phyloP scores from a whole-genome alignment of 2,329 filamentous ascomycete species.

The Cladosporium sp. region DNA sequence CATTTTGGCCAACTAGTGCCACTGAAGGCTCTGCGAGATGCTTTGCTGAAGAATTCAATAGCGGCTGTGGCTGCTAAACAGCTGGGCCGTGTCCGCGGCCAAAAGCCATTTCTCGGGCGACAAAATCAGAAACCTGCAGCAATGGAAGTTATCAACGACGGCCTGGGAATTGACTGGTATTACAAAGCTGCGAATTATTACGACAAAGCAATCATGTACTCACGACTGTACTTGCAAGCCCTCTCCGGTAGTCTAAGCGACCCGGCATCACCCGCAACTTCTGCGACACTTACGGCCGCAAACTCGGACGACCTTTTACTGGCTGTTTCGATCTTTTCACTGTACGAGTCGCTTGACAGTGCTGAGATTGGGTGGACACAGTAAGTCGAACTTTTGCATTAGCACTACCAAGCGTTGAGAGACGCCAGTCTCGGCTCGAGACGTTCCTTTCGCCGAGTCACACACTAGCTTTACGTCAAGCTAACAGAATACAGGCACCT shows the following conservation, averaged over 20 bases:
- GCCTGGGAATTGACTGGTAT: constrained; percentile 48
- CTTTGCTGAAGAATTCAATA: constrained; percentile 48
- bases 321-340: constrained; percentile 59
- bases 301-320: constrained; percentile 56
- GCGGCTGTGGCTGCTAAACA: constrained; percentile 59
- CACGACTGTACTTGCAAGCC: constrained; percentile 42
- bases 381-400: constrained; percentile 13
- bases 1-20: constrained; percentile 58
- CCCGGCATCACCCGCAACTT: constrained; percentile 19
- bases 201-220: constrained; percentile 41
- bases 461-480: not conserved
- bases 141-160: constrained; percentile 48
- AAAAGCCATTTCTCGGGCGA: constrained; percentile 45
- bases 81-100: constrained; percentile 48
- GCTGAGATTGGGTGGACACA: constrained; percentile 52
- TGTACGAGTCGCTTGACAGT: constrained; percentile 60
- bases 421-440: not conserved
- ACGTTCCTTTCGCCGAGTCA: not conserved
- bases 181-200: constrained; percentile 57
- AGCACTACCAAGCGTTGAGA: not conserved
- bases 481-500: constrained; percentile 46
- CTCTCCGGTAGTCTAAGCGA: constrained; percentile 24
- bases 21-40: constrained; percentile 47
- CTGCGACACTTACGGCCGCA: constrained; percentile 23
- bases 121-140: constrained; percentile 43